These are phyloP conservation scores for Cyberlindnera amylophila DNA, from an alignment of 805 yeast genomes.

Conservation along the genomic window DNA sequence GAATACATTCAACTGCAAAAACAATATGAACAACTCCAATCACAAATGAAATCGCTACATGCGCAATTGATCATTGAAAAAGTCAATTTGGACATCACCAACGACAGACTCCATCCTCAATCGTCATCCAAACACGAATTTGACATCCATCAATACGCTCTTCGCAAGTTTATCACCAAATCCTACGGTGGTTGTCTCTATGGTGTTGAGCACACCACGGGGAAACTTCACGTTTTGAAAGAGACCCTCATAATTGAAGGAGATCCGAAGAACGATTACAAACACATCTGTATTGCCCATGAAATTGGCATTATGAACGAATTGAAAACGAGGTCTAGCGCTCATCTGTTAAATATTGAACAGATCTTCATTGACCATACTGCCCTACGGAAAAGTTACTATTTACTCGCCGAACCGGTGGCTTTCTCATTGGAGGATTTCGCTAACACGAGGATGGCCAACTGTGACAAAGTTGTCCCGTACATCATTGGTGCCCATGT, in stretches of 20 bases:
- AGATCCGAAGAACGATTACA: neutral
- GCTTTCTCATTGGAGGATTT: slow-evolving; percentile 8
- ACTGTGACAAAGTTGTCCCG: slow-evolving; percentile 1
- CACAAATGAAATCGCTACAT: neutral
- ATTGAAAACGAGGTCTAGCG: no score
- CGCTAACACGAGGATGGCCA: neutral
- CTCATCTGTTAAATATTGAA: no score
- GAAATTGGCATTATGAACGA: neutral
- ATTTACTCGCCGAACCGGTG: slow-evolving; percentile 5
- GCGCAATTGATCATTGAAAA: slow-evolving; percentile 1
- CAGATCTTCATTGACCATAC: slow-evolving; percentile 5
- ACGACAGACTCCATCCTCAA: neutral
- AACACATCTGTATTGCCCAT: slow-evolving; percentile 1
- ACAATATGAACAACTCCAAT: neutral
- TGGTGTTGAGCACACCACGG: slow-evolving; percentile 7
- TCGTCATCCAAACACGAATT: neutral
- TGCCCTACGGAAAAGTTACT: slow-evolving; percentile 5
- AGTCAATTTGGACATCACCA: neutral
- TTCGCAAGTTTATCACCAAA: neutral
- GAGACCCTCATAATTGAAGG: slow-evolving; percentile 6
- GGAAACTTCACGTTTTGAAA: slow-evolving; percentile 5
- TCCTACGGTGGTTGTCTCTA: slow-evolving; percentile 6
- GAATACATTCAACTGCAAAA: no score
- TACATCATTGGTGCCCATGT: slow-evolving; percentile 6
- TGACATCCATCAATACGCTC: slow-evolving; percentile 4